These are phyloP conservation scores for Gossypium schwendimanii DNA, from an alignment of 441 rosid species.

Conservation along the genomic window DNA sequence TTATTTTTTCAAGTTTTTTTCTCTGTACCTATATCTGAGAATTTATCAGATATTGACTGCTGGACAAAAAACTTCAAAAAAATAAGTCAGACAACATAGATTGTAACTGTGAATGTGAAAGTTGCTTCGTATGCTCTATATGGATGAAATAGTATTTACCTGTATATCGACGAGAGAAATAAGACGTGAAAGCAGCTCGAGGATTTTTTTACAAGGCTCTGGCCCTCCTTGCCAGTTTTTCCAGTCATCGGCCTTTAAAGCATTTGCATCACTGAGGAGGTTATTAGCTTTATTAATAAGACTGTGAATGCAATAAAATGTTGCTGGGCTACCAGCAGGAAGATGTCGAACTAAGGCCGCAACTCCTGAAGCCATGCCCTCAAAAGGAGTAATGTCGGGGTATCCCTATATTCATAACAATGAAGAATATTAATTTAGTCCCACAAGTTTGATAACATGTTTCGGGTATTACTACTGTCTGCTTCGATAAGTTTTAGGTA, in stretches of 20 bases:
- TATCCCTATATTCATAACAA: conserved; percentile 44
- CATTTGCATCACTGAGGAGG: conserved; percentile 29
- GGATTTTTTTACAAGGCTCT: conserved; percentile 51
- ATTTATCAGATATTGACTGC: neutral
- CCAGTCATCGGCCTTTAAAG: conserved; percentile 35
- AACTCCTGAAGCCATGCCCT: conserved; percentile 92
- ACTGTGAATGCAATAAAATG: conserved; percentile 62
- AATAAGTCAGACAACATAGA: neutral
- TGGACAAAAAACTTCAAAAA: neutral
- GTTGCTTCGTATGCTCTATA: neutral
- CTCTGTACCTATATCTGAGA: neutral
- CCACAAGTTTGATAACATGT: conserved; percentile 8
- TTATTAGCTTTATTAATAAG: conserved; percentile 59
- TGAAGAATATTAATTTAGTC: conserved; percentile 13
- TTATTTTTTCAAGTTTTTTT: neutral
- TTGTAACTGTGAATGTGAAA: neutral
- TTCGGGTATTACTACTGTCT: neutral
- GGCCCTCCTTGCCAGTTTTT: conserved; percentile 53
- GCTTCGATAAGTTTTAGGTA: conserved; percentile 24
- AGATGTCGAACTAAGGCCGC: conserved; percentile 73
- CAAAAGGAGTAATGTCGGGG: conserved; percentile 80
- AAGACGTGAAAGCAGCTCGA: conserved; percentile 72
- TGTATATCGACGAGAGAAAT: conserved; percentile 78
- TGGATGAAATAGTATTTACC: conserved; percentile 28
- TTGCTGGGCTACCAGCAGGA: conserved; percentile 91